Conservation (phyloP, 805 yeast genomes). For the Starmerella floricola region DNA sequence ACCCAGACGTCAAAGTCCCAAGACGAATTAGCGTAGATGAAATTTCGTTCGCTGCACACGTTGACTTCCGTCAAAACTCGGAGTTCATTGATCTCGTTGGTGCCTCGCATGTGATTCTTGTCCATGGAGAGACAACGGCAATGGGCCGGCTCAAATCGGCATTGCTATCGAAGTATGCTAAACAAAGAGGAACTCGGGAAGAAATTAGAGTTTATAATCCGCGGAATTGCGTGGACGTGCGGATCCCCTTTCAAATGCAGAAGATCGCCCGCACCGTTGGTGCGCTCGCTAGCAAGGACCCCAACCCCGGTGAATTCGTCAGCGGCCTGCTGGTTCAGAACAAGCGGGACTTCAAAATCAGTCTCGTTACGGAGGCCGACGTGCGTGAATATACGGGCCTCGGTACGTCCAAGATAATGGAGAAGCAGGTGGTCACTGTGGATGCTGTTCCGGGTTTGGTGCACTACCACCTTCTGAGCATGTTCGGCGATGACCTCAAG, state of each 20-base stretch:
- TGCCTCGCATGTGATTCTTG: conserved; percentile 76
- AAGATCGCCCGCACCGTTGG: conserved; percentile 73
- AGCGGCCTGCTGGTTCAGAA: conserved; percentile 76
- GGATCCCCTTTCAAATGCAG: conserved; percentile 65
- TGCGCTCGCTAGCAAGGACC: conserved; percentile 32
- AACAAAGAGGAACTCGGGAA: conserved; percentile 69
- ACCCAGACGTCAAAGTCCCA: conserved; percentile 74
- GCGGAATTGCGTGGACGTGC: conserved; percentile 70
- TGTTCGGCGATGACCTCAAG: conserved; percentile 75
- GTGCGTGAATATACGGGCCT: conserved; percentile 79
- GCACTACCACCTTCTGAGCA: conserved; percentile 81
- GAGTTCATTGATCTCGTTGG: conserved; percentile 80
- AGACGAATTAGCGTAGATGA: conserved; percentile 82
- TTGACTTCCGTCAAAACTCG: conserved; percentile 86
- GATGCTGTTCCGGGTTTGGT: conserved; percentile 72
- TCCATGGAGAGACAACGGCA: conserved; percentile 96
- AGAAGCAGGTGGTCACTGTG: conserved; percentile 65
- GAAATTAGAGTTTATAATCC: conserved; percentile 91
- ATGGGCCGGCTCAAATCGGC: conserved; percentile 97
- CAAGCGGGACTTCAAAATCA: conserved; percentile 70
- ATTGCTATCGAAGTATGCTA: conserved; percentile 69
- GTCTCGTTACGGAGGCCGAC: conserved; percentile 71
- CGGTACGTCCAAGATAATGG: conserved; percentile 72
- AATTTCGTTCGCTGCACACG: conserved; percentile 98
- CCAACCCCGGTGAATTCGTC: conserved; percentile 35